A percentile compares a stretch with the other conserved stretches of the same genome.
phyloP scores from a whole-genome alignment of 148 eudicot genomes.

The Rhododendron henanense region DNA sequence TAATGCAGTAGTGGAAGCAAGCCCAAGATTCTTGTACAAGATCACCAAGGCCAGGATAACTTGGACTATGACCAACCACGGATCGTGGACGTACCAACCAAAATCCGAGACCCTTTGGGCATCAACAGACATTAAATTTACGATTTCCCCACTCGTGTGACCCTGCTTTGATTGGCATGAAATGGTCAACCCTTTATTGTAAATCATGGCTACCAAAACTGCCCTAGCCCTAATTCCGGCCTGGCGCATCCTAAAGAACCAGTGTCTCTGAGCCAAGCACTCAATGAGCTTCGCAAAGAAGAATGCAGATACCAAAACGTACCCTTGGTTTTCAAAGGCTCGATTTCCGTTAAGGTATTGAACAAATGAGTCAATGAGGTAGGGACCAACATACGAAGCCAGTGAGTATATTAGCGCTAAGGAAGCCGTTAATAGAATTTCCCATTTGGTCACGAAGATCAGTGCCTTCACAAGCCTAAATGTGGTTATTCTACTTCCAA shows the following conservation, averaged over 20 bases:
- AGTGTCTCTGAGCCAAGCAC: constrained; percentile 43
- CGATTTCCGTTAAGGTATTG: constrained; percentile 41
- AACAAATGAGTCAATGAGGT: constrained; percentile 42
- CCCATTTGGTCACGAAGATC: constrained; percentile 27
- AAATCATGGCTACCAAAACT: constrained; percentile 41
- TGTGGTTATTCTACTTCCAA: constrained; percentile 28
- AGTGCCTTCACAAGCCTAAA: constrained; percentile 42
- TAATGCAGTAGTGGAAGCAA: constrained; percentile 28
- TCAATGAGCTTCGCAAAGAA: constrained; percentile 46
- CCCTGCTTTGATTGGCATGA: constrained; percentile 50
- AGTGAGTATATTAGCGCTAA: constrained; percentile 28
- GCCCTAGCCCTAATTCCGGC: constrained; percentile 43
- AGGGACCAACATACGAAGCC: constrained; percentile 46
- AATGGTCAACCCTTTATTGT: constrained; percentile 43
- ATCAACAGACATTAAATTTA: constrained; percentile 55
- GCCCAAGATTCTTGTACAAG: constrained; percentile 26
- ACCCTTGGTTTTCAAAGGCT: neutral
- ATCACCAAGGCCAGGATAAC: constrained; percentile 39
- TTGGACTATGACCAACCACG: constrained; percentile 46
- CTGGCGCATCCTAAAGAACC: constrained; percentile 34
- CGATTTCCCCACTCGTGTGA: constrained; percentile 53
- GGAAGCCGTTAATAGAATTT: constrained; percentile 34
- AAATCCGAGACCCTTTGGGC: constrained; percentile 46
- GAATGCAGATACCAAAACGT: constrained; percentile 31
- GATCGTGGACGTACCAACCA: constrained; percentile 44